Evolutionary conservation across 1,284 basidiomycete species (phyloP).

Genomic region (Boletus calvinii): DNA sequence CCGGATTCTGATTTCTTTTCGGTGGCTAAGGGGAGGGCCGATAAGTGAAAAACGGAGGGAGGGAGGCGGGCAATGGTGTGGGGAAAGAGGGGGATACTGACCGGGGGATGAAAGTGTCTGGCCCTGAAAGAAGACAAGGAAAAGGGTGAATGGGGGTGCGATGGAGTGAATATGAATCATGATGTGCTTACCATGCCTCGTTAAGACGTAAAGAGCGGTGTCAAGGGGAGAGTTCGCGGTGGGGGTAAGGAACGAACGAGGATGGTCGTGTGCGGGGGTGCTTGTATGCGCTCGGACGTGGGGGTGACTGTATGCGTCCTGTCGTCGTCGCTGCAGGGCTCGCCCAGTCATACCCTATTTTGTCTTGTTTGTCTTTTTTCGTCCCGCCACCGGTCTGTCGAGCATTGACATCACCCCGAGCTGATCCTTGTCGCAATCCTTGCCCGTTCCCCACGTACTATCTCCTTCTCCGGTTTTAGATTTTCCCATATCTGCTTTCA

Average conservation of each 20-base stretch:
- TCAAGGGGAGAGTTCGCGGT: neutral
- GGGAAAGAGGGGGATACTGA: constrained; percentile 34
- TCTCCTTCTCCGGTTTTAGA: constrained; percentile 15
- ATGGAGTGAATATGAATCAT: constrained; percentile 1
- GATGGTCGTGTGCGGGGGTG: constrained; percentile 3
- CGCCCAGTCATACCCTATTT: constrained; percentile 27
- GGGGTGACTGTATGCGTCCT: constrained; percentile 15
- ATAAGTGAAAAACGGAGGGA: constrained; percentile 15
- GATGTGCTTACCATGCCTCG: constrained; percentile 30
- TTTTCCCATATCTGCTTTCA: constrained; percentile 7
- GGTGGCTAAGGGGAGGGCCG: constrained; percentile 52
- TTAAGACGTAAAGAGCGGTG: constrained; percentile 33
- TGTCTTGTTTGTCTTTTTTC: constrained; percentile 35
- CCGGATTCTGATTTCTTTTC: constrained; percentile 84
- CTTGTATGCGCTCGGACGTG: constrained; percentile 13
- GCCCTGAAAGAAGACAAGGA: constrained; percentile 45
- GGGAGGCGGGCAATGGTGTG: neutral
- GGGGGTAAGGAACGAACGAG: constrained; percentile 1
- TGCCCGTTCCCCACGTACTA: constrained; percentile 6
- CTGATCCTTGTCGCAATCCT: constrained; percentile 2
- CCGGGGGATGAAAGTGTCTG: constrained; percentile 73
- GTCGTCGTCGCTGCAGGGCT: constrained; percentile 13
- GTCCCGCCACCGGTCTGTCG: constrained; percentile 2
- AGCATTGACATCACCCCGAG: neutral
- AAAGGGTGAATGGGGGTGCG: constrained; percentile 9